Base-by-base conservation (phyloP, 202 grass and related monocot genomes). In the Setaria italica region DNA sequence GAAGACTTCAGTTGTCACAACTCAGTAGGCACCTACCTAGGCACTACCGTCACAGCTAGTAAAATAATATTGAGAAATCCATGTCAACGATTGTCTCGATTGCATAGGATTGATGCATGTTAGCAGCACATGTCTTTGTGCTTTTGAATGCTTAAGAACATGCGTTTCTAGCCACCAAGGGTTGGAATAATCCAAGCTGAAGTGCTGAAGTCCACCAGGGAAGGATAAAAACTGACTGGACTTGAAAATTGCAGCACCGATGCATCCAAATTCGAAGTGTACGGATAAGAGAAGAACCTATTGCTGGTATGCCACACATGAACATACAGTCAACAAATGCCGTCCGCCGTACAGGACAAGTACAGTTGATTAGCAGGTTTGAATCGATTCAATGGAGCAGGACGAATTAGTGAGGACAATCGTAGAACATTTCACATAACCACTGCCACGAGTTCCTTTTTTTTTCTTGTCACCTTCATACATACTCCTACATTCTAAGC, bases 161-260 rank as follows among this genome's bases (percentile, higher is more conserved):
- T 76, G 85, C 1, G 60, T 15, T 76, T 12, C 50, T 29, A 90
- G 3, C 5, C 60, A 73, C 51, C 13, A 72, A 11, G 10, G 72
- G 37, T 64, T 54, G 53, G 51, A 43, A 16, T 16, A 86, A 76
- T 69, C 43, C n/a, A 53, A 15, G 43, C 21, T 54, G n/a, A 46
- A 87, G 33, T 80, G 67, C 12, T 29, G 6, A 53, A 84, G 67
- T 75, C 69, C 9, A 86, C 16, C 41, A 69, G 68, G 67, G 79
- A 33, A 90, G 51, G 74, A 57, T 53, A 59, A 74, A 73, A 62
- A 47, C 84, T 53, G 82, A 21, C 60, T 1, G 59, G 17, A 17
- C 9, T 45, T 64, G 62, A 76, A 74, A 87, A 35, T 13, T 33
- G 62, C 53, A 54, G 1, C 19, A 17, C 6, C 25, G 2, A n/a